These are phyloP conservation scores for Syzygium aromaticum DNA, from an alignment of 345 rosid genomes.

Conservation along the genomic window DNA sequence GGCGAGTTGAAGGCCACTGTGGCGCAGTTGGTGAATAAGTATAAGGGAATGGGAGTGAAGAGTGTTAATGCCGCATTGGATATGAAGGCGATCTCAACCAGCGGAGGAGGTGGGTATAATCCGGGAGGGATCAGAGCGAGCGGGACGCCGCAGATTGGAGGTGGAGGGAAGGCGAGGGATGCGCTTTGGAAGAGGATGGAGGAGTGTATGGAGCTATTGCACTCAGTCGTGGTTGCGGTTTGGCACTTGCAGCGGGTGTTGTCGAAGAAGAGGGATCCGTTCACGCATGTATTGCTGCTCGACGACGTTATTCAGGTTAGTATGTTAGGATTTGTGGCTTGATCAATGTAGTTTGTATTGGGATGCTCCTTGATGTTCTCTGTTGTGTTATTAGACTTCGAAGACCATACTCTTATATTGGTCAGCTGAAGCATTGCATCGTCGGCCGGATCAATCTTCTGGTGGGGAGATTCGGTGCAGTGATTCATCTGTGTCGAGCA, in stretches of 20 bases:
- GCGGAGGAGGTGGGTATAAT: conserved; percentile 50
- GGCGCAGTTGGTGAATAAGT: conserved; percentile 73
- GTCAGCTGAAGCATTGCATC: background rate
- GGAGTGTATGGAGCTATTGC: conserved; percentile 80
- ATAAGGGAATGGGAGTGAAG: conserved; percentile 73
- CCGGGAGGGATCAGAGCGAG: conserved; percentile 95
- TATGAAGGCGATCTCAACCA: conserved; percentile 76
- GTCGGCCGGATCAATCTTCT: background rate
- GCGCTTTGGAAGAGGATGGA: conserved; percentile 91
- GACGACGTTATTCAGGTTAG: conserved; percentile 90
- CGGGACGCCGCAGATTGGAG: conserved; percentile 93
- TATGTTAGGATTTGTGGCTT: background rate
- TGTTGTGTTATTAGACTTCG: background rate
- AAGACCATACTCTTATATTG: background rate
- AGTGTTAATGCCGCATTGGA: conserved; percentile 71
- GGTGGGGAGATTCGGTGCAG: background rate
- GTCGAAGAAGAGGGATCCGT: conserved; percentile 96
- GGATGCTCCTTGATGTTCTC: background rate
- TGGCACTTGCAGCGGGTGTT: conserved; percentile 98
- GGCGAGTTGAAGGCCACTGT: conserved; percentile 77
- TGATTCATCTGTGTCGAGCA: background rate
- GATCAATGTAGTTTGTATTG: background rate
- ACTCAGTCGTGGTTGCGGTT: conserved; percentile 68
- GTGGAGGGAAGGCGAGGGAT: conserved; percentile 79
- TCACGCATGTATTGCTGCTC: conserved; percentile 83